These are phyloP conservation scores for Theileria sp. DNA, from an alignment of 169 alveolate genomes.

Conservation along the genomic window DNA sequence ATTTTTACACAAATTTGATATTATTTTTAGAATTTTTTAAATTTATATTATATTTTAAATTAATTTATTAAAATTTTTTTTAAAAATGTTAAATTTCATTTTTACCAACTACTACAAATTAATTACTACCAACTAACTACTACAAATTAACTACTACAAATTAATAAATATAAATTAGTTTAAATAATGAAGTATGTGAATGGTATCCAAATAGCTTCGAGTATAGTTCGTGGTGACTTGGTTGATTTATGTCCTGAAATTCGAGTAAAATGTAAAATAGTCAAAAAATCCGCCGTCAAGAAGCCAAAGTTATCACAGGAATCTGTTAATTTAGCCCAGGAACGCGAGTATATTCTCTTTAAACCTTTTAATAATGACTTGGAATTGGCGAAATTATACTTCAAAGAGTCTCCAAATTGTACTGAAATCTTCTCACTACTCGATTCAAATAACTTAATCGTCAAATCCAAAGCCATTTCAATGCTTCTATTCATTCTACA, in stretches of 20 bases:
- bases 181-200: constrained; percentile 5
- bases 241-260: constrained; percentile 41
- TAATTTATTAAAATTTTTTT: not conserved
- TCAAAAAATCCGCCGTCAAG: not conserved
- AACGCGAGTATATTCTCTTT: constrained; percentile 21
- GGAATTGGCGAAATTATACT: constrained; percentile 23
- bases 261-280: not conserved
- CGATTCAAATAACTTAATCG: not conserved
- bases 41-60: not conserved
- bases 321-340: not conserved
- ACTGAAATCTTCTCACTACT: constrained; percentile 44
- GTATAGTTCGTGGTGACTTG: constrained; percentile 35
- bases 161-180: no score
- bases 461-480: constrained; percentile 24
- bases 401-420: constrained; percentile 47
- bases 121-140: no score
- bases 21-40: not conserved
- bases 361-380: constrained; percentile 35
- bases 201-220: constrained; percentile 45
- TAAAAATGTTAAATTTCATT: not conserved
- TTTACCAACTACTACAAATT: no score
- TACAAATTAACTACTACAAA: no score
- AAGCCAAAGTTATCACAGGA: constrained; percentile 8
- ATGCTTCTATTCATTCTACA: constrained; percentile 30
- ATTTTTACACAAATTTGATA: not conserved